phyloP scores from a whole-genome alignment of 2,329 filamentous ascomycete species.

The Fusarium continuum region DNA sequence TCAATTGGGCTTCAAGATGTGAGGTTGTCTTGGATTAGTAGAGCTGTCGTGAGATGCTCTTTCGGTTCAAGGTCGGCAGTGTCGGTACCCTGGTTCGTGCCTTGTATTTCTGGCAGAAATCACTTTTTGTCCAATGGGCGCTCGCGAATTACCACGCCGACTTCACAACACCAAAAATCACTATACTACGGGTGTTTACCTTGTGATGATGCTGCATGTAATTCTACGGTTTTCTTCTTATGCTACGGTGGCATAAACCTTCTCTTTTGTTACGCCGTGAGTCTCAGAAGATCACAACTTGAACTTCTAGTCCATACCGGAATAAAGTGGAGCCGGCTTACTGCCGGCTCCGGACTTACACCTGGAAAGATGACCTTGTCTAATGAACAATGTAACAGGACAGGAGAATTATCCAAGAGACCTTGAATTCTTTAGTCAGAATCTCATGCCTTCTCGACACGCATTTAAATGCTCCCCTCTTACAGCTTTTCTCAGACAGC shows the following conservation, averaged over 20 bases:
- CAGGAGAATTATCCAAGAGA: background rate
- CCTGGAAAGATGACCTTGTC: background rate
- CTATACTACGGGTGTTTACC: background rate
- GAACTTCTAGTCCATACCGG: slow-evolving; percentile 3
- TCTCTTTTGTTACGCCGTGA: background rate
- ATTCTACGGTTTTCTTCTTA: background rate
- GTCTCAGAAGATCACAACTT: slow-evolving; percentile 1
- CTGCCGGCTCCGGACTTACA: slow-evolving; percentile 11
- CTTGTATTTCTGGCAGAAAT: slow-evolving; percentile 42
- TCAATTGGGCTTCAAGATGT: slow-evolving; percentile 49
- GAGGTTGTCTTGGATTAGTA: slow-evolving; percentile 42
- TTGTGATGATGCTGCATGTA: background rate
- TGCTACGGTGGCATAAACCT: accelerated
- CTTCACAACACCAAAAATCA: background rate
- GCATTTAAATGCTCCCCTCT: accelerated
- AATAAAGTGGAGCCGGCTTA: slow-evolving; percentile 24
- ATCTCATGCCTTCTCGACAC: background rate
- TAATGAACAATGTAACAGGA: background rate
- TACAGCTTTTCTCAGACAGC: accelerated
- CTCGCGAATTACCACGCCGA: slow-evolving; percentile 40
- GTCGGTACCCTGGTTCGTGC: slow-evolving; percentile 38
- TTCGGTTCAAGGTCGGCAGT: slow-evolving; percentile 45
- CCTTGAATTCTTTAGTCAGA: too few species aligned
- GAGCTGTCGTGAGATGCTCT: slow-evolving; percentile 42
- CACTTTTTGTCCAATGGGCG: slow-evolving; percentile 30